Evolutionary conservation across 768 basidiomycete genomes (phyloP).

Genomic region (Rhizopogon vesiculosus): DNA sequence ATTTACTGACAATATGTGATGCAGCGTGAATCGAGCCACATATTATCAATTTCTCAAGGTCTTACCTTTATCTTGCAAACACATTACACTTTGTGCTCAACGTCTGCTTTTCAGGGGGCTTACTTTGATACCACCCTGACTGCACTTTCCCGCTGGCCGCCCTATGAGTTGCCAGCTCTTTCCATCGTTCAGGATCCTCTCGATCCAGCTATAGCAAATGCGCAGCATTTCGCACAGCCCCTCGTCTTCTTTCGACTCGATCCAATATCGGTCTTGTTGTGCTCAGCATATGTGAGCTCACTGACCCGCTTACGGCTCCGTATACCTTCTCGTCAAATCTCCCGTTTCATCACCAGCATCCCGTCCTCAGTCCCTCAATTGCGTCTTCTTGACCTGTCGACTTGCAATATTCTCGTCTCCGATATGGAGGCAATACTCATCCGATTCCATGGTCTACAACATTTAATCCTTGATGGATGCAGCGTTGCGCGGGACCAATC

Average conservation of each 20-base stretch:
- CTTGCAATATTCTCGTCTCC: slow-evolving; percentile 48
- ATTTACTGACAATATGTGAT: slow-evolving; percentile 1
- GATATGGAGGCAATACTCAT: slow-evolving; percentile 54
- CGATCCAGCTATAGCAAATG: slow-evolving; percentile 32
- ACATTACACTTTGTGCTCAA: slow-evolving; percentile 1
- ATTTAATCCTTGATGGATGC: slow-evolving; percentile 72
- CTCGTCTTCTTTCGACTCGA: slow-evolving; percentile 80
- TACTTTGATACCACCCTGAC: slow-evolving; percentile 77
- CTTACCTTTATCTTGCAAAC: neutral
- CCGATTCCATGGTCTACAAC: slow-evolving; percentile 46
- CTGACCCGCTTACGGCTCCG: slow-evolving; percentile 62
- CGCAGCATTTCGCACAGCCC: slow-evolving; percentile 68
- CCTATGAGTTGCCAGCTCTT: slow-evolving; percentile 34
- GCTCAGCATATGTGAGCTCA: slow-evolving; percentile 36
- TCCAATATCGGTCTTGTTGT: slow-evolving; percentile 42
- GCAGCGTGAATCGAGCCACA: slow-evolving; percentile 64
- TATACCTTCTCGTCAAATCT: slow-evolving; percentile 63
- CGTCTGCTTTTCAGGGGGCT: slow-evolving; percentile 46
- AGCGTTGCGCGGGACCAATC: slow-evolving; percentile 45
- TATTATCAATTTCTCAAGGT: slow-evolving; percentile 84
- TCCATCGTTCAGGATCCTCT: slow-evolving; percentile 69
- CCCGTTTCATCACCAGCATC: slow-evolving; percentile 31
- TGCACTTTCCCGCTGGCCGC: slow-evolving; percentile 62
- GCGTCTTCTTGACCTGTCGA: slow-evolving; percentile 71
- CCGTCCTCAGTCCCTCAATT: slow-evolving; percentile 38